A percentile compares a stretch with the other conserved stretches of the same genome.
phyloP scores from a whole-genome alignment of 441 rosid genomes.

The Kokia cookei region DNA sequence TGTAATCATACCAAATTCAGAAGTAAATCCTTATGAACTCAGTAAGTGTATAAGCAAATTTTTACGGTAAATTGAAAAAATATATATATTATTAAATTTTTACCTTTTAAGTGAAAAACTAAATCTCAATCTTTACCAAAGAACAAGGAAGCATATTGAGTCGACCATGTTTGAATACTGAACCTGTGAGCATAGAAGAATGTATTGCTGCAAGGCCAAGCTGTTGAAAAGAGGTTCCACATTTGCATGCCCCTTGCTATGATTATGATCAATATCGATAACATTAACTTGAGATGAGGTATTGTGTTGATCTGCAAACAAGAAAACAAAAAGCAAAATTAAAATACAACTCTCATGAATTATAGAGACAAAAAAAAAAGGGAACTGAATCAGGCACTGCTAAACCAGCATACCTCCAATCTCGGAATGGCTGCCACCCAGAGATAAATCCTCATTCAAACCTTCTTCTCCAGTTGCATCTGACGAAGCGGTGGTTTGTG shows the following conservation, averaged over 20 bases:
- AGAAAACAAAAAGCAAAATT: background rate
- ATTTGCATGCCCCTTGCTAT: conserved; percentile 21
- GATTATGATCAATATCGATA: conserved; percentile 14
- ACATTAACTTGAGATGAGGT: conserved; percentile 16
- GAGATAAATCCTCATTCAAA: conserved; percentile 26
- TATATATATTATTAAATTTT: background rate
- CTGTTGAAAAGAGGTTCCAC: conserved; percentile 59
- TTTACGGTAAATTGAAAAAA: background rate
- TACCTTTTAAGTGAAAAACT: background rate
- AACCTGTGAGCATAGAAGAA: conserved; percentile 82
- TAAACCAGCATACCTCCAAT: conserved; percentile 26
- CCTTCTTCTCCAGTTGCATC: conserved; percentile 34
- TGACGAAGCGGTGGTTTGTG: conserved; percentile 24
- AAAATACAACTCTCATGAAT: background rate
- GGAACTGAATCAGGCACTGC: background rate
- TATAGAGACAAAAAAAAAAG: background rate
- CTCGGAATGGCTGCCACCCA: conserved; percentile 22
- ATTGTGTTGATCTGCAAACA: conserved; percentile 15
- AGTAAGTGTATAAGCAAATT: background rate
- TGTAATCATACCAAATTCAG: background rate
- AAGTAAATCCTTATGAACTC: no score
- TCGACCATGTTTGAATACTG: background rate
- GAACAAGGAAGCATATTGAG: background rate
- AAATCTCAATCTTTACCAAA: background rate
- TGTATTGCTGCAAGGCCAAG: conserved; percentile 73